These are phyloP conservation scores for Tolypocladium inflatum DNA, from an alignment of 2,329 filamentous ascomycete genomes.

Conservation along the genomic window DNA sequence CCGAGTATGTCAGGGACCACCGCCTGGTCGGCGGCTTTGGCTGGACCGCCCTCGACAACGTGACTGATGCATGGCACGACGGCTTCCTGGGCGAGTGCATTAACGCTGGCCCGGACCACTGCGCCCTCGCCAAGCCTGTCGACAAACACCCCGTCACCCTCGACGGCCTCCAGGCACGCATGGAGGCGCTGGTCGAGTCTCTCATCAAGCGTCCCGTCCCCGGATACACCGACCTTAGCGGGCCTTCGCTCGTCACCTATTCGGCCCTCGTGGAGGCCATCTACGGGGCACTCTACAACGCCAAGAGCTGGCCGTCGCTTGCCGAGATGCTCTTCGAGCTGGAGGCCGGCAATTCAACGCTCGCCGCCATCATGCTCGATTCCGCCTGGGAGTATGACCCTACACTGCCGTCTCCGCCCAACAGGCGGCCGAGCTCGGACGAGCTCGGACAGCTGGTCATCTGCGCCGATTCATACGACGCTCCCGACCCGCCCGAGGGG, in stretches of 20 bases:
- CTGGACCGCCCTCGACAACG: constrained; percentile 37
- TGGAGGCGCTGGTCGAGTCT: constrained; percentile 26
- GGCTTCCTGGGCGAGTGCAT: constrained; percentile 42
- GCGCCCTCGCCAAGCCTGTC: constrained; percentile 29
- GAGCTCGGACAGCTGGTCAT: constrained; percentile 33
- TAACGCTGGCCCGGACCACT: constrained; percentile 34
- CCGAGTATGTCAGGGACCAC: constrained; percentile 36
- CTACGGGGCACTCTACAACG: constrained; percentile 33
- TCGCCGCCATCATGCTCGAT: constrained; percentile 29
- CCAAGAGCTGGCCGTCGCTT: constrained; percentile 29
- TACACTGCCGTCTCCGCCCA: constrained; percentile 16
- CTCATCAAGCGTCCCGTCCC: constrained; percentile 27
- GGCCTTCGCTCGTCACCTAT: constrained; percentile 36
- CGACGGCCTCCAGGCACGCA: constrained; percentile 25
- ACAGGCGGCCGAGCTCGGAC: constrained; percentile 19
- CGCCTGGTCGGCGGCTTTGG: constrained; percentile 36
- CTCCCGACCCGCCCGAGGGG: constrained; percentile 23
- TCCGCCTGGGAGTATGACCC: constrained; percentile 32
- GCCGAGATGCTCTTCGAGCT: constrained; percentile 33
- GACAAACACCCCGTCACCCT: constrained; percentile 19
- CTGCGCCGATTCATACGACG: constrained; percentile 37
- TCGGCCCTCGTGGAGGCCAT: constrained; percentile 28
- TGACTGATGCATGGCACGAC: constrained; percentile 37
- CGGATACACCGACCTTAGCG: constrained; percentile 26
- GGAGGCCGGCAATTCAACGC: constrained; percentile 33